Percentiles rank a stretch among this genome's conserved stretches.
Evolutionary conservation across 129 eudicot genomes (phyloP).

Genomic region (Heracleum sosnowskyi): DNA sequence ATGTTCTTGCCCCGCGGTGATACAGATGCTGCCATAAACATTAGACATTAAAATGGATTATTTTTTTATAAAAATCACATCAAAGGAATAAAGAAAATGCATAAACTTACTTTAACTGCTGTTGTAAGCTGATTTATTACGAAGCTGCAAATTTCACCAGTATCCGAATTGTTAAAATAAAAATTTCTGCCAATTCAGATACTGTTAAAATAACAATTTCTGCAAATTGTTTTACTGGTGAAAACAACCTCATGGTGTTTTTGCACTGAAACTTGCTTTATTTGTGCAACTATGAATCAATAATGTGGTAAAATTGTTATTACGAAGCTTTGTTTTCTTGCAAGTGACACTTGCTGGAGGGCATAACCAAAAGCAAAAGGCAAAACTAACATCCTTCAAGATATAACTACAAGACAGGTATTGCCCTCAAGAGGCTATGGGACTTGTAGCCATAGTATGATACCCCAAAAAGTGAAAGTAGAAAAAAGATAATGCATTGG

Average conservation of each 20-base stretch:
- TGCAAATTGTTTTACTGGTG: neutral
- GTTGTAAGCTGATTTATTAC: slow-evolving; percentile 40
- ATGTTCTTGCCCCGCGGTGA: slow-evolving; percentile 53
- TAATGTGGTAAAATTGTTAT: neutral
- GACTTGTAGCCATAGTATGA: neutral
- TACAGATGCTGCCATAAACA: slow-evolving; percentile 40
- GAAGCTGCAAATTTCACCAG: too few relatives aligned
- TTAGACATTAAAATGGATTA: neutral
- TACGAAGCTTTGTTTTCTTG: neutral
- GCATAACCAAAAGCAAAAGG: neutral
- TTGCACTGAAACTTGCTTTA: neutral
- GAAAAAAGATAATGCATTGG: slow-evolving; percentile 2
- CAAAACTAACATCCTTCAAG: neutral
- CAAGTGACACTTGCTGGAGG: neutral
- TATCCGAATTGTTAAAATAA: too few relatives aligned
- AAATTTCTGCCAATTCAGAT: too few relatives aligned
- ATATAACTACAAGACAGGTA: neutral
- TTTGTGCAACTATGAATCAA: neutral
- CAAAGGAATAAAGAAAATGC: neutral
- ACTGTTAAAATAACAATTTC: too few relatives aligned
- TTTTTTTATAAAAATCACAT: neutral
- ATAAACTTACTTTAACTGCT: slow-evolving; percentile 40
- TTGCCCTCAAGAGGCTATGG: neutral
- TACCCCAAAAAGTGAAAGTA: neutral
- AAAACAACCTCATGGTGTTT: neutral